Base-by-base conservation (phyloP, 2,329 filamentous ascomycete species). In the Penicillium sp. region DNA sequence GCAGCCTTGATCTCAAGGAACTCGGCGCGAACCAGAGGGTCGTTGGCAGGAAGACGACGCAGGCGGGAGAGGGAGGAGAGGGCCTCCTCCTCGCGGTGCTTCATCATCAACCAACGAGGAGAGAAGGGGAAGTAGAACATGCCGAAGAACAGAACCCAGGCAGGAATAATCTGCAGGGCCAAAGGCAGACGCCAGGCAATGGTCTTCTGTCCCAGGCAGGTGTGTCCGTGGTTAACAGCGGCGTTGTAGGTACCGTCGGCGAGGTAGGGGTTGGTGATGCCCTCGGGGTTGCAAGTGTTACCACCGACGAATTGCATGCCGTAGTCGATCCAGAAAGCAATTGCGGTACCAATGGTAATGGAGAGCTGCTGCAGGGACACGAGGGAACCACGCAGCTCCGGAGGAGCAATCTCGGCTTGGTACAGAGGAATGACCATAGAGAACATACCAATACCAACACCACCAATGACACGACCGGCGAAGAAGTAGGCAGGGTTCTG, bases 1-100 rank as follows among this genome's bases (percentile, higher is more conserved):
- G 91, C 88, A 0, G 90, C 89, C 71, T 90, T 90, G 75, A 93
- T 93, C 70, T 93, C 90, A n/a, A 91, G 82, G 68, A 89, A 91
- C 67, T 93, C 90, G 1, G 91, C 79, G 61, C 88, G 83, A 37
- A 93, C 83, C 0, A 90, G 81, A 55, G 90, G 86, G 67, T 91
- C 82, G 61, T 88, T 82, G 16, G 76, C 68, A 0, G 84, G 71
- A 0, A 90, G 81, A 6, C 80, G 81, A 24, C 90, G 85, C 3
- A 93, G 83, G 49, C 71, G 79, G 0, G 88, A 84, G 1, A 93
- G 80, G 1, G 87, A 84, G 10, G 71, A 70, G 16, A 84, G 83
- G 0, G 87, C 88, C 69, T 93, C 89, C 0, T 81, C 81, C 66
- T 92, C 88, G 35, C 88, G 86, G 55, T 78, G 79, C 65, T 90